phyloP scores from a whole-genome alignment of 257 asterid species.

The Nemophila menziesii region DNA sequence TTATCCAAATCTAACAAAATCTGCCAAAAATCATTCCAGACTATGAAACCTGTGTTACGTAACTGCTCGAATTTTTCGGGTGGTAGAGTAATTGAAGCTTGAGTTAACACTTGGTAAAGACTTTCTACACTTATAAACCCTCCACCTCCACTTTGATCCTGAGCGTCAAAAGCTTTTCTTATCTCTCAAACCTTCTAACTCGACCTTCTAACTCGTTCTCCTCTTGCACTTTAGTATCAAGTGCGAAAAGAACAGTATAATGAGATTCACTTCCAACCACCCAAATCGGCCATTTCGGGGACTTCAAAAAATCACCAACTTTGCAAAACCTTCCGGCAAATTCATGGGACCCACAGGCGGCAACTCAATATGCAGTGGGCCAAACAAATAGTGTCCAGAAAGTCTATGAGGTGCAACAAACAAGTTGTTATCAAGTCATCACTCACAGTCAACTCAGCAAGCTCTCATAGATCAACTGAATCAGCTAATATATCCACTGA shows the following conservation, averaged over 20 bases:
- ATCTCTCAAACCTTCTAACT: slow-evolving; percentile 58
- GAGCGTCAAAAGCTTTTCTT: slow-evolving; percentile 83
- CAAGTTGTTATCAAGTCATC: too few species aligned
- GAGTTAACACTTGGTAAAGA: slow-evolving; percentile 66
- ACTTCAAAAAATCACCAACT: slow-evolving; percentile 77
- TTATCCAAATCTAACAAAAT: too few species aligned
- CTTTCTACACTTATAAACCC: slow-evolving; percentile 88
- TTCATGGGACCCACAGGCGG: too few species aligned
- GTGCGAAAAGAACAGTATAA: slow-evolving; percentile 84
- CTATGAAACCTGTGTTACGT: slow-evolving; percentile 59
- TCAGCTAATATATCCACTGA: too few species aligned
- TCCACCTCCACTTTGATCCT: slow-evolving; percentile 98
- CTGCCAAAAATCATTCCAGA: too few species aligned
- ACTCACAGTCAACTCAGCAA: too few species aligned
- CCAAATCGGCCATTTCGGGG: slow-evolving; percentile 99
- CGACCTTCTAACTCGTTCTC: slow-evolving; percentile 76
- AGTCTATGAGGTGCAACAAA: too few species aligned
- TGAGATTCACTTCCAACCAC: slow-evolving; percentile 98
- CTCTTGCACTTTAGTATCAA: slow-evolving; percentile 72
- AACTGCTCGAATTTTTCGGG: slow-evolving; percentile 59
- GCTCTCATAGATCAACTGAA: too few species aligned
- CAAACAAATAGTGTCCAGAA: too few species aligned
- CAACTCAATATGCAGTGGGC: too few species aligned
- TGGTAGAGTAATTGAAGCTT: slow-evolving; percentile 51
- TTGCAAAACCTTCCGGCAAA: too few species aligned